These are phyloP conservation scores for Fonsecaea multimorphosa DNA, from an alignment of 2,329 filamentous ascomycete genomes.

Conservation along the genomic window DNA sequence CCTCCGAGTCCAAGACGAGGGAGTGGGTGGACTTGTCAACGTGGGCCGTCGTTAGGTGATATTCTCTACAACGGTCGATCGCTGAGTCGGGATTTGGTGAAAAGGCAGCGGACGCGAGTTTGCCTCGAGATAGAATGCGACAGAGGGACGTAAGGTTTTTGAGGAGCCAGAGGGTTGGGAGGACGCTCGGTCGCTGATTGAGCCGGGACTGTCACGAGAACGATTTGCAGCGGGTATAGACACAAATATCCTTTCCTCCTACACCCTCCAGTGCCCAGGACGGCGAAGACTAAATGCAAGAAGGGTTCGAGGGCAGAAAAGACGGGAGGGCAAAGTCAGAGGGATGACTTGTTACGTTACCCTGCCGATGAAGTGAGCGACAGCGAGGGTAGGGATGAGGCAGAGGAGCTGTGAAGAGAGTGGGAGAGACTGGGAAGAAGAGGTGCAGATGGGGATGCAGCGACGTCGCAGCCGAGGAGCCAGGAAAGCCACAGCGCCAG, in stretches of 20 bases:
- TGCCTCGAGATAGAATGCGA: not conserved
- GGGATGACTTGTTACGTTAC: not conserved
- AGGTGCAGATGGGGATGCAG: constrained; percentile 9
- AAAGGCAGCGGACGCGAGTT: not conserved
- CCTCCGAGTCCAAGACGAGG: not conserved
- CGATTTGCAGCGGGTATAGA: not conserved
- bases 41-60: not conserved
- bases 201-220: constrained; percentile 1
- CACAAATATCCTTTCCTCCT: constrained; percentile 13
- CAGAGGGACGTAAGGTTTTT: not conserved
- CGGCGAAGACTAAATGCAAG: not conserved
- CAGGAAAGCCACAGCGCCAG: constrained; percentile 3
- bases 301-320: not conserved
- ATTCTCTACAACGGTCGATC: constrained; percentile 4
- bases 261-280: not conserved
- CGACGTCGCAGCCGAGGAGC: constrained; percentile 14
- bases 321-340: not conserved
- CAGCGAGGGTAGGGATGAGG: constrained; percentile 7
- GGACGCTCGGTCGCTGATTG: not conserved
- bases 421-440: not conserved
- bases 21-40: constrained; percentile 2
- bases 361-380: constrained; percentile 6
- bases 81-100: not conserved
- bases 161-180: constrained; percentile 2
- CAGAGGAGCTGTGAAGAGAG: constrained; percentile 1